Base-by-base conservation (phyloP, 1,139 yeast genomes). In the Petasospora fabianii region DNA sequence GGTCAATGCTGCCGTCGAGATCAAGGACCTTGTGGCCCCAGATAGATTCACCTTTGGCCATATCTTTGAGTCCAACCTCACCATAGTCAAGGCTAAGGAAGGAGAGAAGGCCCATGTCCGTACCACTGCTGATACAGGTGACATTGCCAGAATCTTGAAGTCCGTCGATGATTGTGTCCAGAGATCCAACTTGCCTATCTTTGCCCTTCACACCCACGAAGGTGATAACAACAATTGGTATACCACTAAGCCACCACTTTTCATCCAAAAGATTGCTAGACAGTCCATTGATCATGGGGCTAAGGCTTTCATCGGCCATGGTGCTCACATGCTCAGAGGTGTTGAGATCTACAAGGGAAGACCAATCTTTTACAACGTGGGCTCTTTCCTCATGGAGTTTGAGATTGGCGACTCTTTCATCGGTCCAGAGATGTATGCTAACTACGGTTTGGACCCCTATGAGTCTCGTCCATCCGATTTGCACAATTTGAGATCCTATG, bases 301-400 rank as follows among this genome's bases (percentile, higher is more conserved):
- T 9, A 47, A 50, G 38, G 53, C 54, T 8, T 44, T 54, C 29
- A 38, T 54, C 24, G 57, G 58, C 5, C 58, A 53, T 41, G 58
- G 57, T 40, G 56, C 58, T 21, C 56, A 53, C 38, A 50, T 53
- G 45, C 47, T 54, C 46, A 47, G 58, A 39, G 58, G 58, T 39
- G 54, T 54, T 34, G 56, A 54, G 41, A 51, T 54, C 17, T 53
- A 54, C 46, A 52, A 53, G 32, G 55, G 50, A 6, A 53, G 43
- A 33, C 57, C 57, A 18, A 54, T 54, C 19, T 50, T 54, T 36
- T 54, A 52, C 43, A 54, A 54, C 34, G 38, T 54, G 17, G 57
- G 57, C 13, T 47, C 53, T 19, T 44, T 54, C 19, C 24, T 54
- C 27, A 53, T 54, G 58, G 57, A 53, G 32, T 54, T 54, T 26